A percentile compares a stretch with the other conserved stretches of the same genome.
Evolutionary conservation across 225 moss, liverwort and hornwort genomes (phyloP).

Genomic region (Bryum argenteum): DNA sequence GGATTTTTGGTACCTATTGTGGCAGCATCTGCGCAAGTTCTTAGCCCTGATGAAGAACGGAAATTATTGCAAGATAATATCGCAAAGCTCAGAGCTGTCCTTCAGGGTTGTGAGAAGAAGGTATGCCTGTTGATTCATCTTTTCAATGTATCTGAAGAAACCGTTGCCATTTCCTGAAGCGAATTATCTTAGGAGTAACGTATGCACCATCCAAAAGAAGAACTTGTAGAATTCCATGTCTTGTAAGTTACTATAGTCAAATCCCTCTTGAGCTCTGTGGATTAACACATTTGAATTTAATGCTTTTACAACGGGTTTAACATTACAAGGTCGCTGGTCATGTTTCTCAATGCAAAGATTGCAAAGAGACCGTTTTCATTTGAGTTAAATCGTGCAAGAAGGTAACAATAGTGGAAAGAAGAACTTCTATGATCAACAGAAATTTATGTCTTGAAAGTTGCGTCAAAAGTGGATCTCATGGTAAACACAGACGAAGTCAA

Average conservation of each 20-base stretch:
- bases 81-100: constrained; percentile 29
- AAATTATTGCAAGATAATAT: constrained; percentile 57
- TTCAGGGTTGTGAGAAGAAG: constrained; percentile 58
- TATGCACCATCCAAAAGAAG: neutral
- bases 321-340: no score
- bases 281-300: no score
- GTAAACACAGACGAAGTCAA: neutral
- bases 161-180: neutral
- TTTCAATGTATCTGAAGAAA: neutral
- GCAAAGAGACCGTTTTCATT: no score
- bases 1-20: neutral
- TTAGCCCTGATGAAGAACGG: constrained; percentile 51
- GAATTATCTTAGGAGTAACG: neutral
- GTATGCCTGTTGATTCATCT: constrained; percentile 31
- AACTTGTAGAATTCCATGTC: neutral
- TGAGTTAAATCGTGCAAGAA: no score
- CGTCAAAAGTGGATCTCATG: no score
- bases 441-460: no score
- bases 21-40: constrained; percentile 28
- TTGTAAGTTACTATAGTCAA: neutral
- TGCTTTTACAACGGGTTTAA: no score
- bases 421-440: no score
- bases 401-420: no score
- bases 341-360: no score
- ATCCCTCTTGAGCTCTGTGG: no score